Conservation (phyloP, 306 rosid genomes). For the Corylus americana region DNA sequence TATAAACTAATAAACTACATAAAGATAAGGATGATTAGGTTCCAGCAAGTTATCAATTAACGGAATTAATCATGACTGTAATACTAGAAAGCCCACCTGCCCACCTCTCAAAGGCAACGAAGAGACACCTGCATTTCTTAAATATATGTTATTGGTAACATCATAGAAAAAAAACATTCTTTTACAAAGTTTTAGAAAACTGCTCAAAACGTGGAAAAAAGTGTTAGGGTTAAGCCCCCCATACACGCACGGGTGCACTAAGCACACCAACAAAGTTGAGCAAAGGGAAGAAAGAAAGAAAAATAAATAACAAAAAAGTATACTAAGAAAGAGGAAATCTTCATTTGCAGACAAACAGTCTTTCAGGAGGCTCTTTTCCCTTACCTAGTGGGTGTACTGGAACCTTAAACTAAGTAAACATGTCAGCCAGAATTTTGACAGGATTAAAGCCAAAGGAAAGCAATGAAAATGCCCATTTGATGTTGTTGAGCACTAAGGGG, state of each 20-base stretch:
- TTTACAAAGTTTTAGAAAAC: background rate
- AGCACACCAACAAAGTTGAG: background rate
- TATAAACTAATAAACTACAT: conserved; percentile 4
- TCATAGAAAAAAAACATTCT: conserved; percentile 12
- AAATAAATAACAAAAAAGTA: conserved; percentile 13
- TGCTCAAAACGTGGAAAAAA: conserved; percentile 1
- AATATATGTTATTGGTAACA: conserved; percentile 7
- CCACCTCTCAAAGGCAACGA: conserved; percentile 32
- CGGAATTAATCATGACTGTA: conserved; percentile 25
- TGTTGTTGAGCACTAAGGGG: conserved; percentile 35
- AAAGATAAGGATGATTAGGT: conserved; percentile 32
- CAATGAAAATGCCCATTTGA: conserved; percentile 24
- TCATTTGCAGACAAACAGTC: conserved; percentile 37
- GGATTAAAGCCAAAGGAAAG: conserved; percentile 20
- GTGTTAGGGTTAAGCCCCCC: conserved; percentile 10
- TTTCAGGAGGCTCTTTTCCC: conserved; percentile 40
- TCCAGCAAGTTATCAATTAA: conserved; percentile 36
- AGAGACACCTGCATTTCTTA: conserved; percentile 29
- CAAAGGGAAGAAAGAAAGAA: background rate
- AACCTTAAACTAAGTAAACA: conserved; percentile 33
- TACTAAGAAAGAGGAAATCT: conserved; percentile 11
- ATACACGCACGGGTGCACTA: conserved; percentile 1
- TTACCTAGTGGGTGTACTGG: conserved; percentile 31
- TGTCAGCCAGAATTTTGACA: conserved; percentile 41
- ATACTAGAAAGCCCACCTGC: conserved; percentile 42